Evolutionary conservation across 768 basidiomycete species (phyloP), one percentile per base, ranked within the genome.

Genomic region (Pleurotus pulmonarius): DNA sequence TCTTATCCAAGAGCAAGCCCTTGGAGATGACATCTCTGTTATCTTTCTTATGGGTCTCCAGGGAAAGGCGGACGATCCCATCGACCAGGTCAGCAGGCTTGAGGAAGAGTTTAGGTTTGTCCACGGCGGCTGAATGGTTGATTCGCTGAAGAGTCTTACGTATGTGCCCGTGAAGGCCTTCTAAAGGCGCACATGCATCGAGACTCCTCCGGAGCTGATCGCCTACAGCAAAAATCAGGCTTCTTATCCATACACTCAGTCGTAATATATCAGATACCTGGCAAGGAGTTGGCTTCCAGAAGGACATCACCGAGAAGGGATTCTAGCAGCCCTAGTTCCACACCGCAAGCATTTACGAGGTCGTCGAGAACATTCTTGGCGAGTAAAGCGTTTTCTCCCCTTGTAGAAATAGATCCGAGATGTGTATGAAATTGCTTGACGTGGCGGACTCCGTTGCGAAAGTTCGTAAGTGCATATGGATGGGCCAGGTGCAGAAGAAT

Each of bases 71-170:
- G 9, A 76, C 66, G 18, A 84, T 67, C 5, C 84, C 85, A 61
- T 89, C 86, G 5, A 88, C 72, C n/a, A 92, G 78, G 59, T 92
- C 87, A 8, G 67, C 71, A 1, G 88, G 78, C 64, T 87, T 90
- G 65, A 92, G 79, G 64, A 91, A 92, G 37, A 92, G 72, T 7
- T 75, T 77, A 0, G 88, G 72, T 62, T 86, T 88, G 69, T 86
- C 77, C 39, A 91, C 67, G n/a, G 81, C 71, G 0, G 75, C 58
- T 0, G 83, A 76, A 18, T 71, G 65, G 3, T 74, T 71, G 24
- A 92, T 69, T 43, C 73, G 76, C 38, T 71, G 68, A 22, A 85
- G 69, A 41, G 76, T 65, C 57, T 71, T 76, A 55, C 67, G 73
- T 29, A 88, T 64, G 45, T 72, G 62, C 2, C 68, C 63, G 46